Percentiles rank a stretch among this genome's conserved stretches.
phyloP scores from a whole-genome alignment of 805 yeast genomes.

The Wickerhamomyces subpelliculosus region DNA sequence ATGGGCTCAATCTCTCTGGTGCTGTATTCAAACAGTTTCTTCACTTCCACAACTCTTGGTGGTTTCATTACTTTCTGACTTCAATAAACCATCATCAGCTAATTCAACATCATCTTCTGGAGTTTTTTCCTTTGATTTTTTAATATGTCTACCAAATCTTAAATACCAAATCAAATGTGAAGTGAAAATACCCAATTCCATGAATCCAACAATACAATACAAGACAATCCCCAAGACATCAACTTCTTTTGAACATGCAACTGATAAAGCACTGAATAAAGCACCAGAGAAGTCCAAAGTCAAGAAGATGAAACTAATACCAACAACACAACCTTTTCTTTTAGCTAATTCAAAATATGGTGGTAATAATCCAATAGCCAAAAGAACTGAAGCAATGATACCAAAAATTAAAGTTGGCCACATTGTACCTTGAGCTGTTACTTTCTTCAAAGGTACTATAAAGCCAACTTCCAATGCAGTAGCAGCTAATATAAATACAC shows the following conservation, averaged over 20 bases:
- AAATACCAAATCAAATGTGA: conserved; percentile 69
- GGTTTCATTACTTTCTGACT: no score
- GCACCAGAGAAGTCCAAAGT: conserved; percentile 79
- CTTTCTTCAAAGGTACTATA: conserved; percentile 60
- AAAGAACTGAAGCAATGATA: conserved; percentile 64
- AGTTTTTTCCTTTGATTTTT: background rate
- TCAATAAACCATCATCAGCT: background rate
- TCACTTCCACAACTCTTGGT: no score
- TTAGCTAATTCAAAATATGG: conserved; percentile 83
- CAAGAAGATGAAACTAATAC: conserved; percentile 79
- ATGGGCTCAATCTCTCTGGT: no score
- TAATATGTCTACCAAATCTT: conserved; percentile 33
- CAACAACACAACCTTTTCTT: conserved; percentile 78
- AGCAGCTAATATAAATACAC: conserved; percentile 33
- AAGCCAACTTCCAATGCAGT: conserved; percentile 65
- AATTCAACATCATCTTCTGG: background rate
- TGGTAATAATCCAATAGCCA: conserved; percentile 77
- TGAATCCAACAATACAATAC: conserved; percentile 61
- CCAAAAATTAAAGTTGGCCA: conserved; percentile 87
- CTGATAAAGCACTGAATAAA: conserved; percentile 61
- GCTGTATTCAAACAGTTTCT: no score
- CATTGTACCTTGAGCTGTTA: conserved; percentile 39
- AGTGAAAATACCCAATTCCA: conserved; percentile 72
- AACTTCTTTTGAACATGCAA: conserved; percentile 54
- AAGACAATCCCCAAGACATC: conserved; percentile 78